These are phyloP conservation scores for Ceratocystis colombiana DNA, from an alignment of 2,329 filamentous ascomycete genomes.

Conservation along the genomic window DNA sequence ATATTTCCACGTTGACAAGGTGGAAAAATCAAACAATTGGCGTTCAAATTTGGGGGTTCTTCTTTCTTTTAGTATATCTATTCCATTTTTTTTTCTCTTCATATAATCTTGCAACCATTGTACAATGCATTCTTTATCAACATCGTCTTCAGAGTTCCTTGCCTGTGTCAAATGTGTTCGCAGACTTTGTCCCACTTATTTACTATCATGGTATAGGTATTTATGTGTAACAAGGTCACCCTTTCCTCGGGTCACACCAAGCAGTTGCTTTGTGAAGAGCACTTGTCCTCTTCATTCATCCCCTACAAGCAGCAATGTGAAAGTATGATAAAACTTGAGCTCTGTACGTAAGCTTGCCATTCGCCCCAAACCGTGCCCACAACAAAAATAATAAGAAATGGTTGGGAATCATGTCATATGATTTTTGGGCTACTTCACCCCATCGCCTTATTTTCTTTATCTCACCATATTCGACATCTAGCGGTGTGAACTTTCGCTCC, in stretches of 20 bases:
- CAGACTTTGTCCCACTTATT: neutral
- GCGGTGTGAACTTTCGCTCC: slow-evolving; percentile 2
- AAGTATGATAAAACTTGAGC: no score
- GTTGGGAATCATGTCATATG: neutral
- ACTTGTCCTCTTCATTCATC: no score
- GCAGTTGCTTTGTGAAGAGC: neutral
- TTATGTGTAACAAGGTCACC: neutral
- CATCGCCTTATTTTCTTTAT: neutral
- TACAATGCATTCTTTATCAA: neutral
- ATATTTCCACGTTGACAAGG: slow-evolving; percentile 4
- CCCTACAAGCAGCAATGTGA: no score
- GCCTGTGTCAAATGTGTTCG: neutral
- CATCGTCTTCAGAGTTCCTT: no score
- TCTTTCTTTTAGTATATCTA: slow-evolving; percentile 9
- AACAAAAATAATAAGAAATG: neutral
- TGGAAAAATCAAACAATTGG: slow-evolving; percentile 13
- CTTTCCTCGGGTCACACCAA: neutral
- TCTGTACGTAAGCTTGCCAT: no score
- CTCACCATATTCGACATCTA: neutral
- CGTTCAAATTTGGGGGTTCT: slow-evolving; percentile 2
- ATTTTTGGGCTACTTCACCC: neutral
- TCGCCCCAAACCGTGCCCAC: neutral
- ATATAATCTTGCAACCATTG: slow-evolving; percentile 1
- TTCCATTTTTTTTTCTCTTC: neutral
- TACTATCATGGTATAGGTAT: neutral